Evolutionary conservation across 1,284 basidiomycete genomes (phyloP), one percentile per base, ranked within the genome.

Genomic region (Tilletiaria anomala): DNA sequence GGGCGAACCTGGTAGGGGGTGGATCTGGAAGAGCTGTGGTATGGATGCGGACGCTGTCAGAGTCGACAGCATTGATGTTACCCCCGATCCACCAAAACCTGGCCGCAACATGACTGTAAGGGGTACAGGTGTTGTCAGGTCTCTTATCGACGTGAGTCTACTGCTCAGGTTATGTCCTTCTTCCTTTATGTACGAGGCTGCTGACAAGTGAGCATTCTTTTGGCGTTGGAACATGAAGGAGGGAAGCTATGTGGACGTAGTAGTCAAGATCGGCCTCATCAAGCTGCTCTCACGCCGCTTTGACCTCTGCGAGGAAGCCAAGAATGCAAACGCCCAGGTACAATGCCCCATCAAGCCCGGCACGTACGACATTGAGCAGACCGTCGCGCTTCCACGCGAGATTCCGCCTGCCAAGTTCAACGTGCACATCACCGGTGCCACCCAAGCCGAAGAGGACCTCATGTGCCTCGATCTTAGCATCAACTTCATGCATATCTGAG

Each of bases 391-490:
- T 6, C 62, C 62, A 14, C 43, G 45, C n/a, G 53, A 61, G 39
- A 62, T 65, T 33, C 60, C 58, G 12, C 60, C 58, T 4, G 91
- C 86, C 69, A 91, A 86, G 68, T 94, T 94, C 71, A 69, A 59
- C 6, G 78, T 97, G 41, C 67, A 74, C 33, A 76, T 89, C 17
- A 66, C 70, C 5, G 89, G 78, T 1, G 84, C 76, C 61, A 87
- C 82, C 1, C 73, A 57, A n/a, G 75, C 81, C 0, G 85, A 88
- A 1, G 78, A 81, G 0, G 76, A 80, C 47, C 68, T 93, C 72
- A 57, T 84, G 32, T 94, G 89, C 70, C 70, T 89, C 50, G 71
- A 87, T 54, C 71, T 96, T 36, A 48, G 45, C 42, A 78, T 89
- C 40, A 77, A 72, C 54, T 73, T 73, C 48, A 24, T 31, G 15